Percentiles rank a stretch among this genome's conserved stretches.
Conservation (phyloP, 2,329 filamentous ascomycete species). For the Paraphoma chrysanthemicola region DNA sequence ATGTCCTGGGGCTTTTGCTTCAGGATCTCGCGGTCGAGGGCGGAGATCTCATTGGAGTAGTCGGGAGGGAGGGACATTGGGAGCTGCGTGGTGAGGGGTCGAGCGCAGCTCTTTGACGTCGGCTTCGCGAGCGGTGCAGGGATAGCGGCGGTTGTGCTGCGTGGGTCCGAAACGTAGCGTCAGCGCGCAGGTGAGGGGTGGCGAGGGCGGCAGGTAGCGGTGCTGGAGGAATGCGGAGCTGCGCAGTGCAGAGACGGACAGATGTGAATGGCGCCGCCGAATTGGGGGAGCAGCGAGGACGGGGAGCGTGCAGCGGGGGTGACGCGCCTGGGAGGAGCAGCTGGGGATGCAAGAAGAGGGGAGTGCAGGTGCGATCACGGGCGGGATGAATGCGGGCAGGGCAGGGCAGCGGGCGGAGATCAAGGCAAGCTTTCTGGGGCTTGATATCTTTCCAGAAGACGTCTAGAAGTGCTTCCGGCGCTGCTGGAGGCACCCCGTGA, state of each 20-base stretch:
- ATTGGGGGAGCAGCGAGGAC: constrained; percentile 10
- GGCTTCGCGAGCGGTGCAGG: constrained; percentile 44
- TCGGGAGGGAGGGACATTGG: constrained; percentile 51
- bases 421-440: constrained; percentile 28
- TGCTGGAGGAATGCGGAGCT: background rate
- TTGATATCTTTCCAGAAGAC: constrained; percentile 36
- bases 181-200: constrained; percentile 20
- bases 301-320: constrained; percentile 22
- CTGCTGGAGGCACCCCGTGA: constrained; percentile 16
- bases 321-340: constrained; percentile 16
- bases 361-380: constrained; percentile 21
- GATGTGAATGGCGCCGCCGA: constrained; percentile 6
- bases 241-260: no score
- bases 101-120: constrained; percentile 47
- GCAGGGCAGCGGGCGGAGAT: constrained; percentile 21
- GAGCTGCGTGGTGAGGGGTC: constrained; percentile 41
- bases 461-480: constrained; percentile 30
- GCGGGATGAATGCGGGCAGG: constrained; percentile 22
- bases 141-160: constrained; percentile 41
- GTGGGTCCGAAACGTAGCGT: constrained; percentile 35
- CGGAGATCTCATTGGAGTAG: constrained; percentile 66
- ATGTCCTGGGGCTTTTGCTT: constrained; percentile 67
- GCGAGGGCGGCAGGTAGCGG: constrained; percentile 5
- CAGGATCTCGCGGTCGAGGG: constrained; percentile 67
- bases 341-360: constrained; percentile 19